Conservation (phyloP, 371 early-diverging fungal genomes). For the Actinomortierella ambigua region DNA sequence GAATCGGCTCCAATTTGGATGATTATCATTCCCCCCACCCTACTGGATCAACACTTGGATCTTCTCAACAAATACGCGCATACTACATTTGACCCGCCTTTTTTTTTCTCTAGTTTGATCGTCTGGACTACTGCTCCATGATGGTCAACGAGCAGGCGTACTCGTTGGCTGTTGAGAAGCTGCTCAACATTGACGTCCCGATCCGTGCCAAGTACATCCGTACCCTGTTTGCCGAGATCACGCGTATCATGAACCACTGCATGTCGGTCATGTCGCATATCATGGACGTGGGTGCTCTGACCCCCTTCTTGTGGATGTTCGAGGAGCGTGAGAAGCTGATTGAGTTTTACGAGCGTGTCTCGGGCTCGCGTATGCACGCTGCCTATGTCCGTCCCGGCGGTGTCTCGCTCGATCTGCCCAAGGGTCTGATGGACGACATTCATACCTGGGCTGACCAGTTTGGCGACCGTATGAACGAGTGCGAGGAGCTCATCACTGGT, state of each 20-base stretch:
- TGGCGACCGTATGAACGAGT: conserved; percentile 89
- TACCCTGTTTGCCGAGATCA: conserved; percentile 96
- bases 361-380: conserved; percentile 97
- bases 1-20: background rate
- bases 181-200: conserved; percentile 96
- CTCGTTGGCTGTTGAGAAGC: conserved; percentile 96
- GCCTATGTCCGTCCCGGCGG: conserved; percentile 98
- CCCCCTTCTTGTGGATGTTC: conserved; percentile 98
- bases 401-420: conserved; percentile 91
- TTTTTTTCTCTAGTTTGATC: conserved; percentile 72
- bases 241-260: conserved; percentile 96
- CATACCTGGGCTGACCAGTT: conserved; percentile 92
- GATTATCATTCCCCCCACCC: background rate
- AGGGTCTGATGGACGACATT: conserved; percentile 94
- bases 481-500: conserved; percentile 90
- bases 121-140: conserved; percentile 98
- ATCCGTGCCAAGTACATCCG: conserved; percentile 95
- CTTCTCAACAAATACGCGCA: background rate
- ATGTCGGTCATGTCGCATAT: conserved; percentile 97
- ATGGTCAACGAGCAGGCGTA: conserved; percentile 96
- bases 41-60: background rate
- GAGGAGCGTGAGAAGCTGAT: conserved; percentile 98
- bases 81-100: conserved; percentile 2
- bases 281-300: conserved; percentile 96
- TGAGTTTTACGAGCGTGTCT: conserved; percentile 98